Evolutionary conservation across 2,329 filamentous ascomycete genomes (phyloP), one percentile per base, ranked within the genome.

Genomic region (Colletotrichum liaoningense): DNA sequence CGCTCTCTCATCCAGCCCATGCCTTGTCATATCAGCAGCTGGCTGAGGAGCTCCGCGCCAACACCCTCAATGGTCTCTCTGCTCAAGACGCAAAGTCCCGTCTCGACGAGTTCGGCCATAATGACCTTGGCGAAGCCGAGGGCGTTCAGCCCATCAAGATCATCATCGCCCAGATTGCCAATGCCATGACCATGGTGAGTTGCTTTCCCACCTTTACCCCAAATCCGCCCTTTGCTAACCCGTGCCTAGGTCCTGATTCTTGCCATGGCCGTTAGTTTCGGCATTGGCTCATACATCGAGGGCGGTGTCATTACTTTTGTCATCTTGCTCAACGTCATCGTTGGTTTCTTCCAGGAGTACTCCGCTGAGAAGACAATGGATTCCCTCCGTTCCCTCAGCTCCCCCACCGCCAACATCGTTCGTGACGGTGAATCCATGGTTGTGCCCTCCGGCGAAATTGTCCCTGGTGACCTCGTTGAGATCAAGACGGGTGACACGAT

Each of bases 111-210:
- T 88, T 88, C 82, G 91, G 91, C 7, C 78, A 80, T 12, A 93
- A 93, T 77, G 87, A 91, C 71, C 83, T 93, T 4, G 88, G 89
- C 65, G 87, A 90, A 52, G 86, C 81, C 1, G 85, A 86, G 71
- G 87, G 88, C 7, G 89, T 92, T 33, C 87, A 86, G 55, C 85
- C 87, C 28, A 79, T 86, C 58, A 90, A 91, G 78, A 92, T 93
- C 70, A 79, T 93, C 22, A 80, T 92, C 55, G 84, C 88, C 55
- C 91, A 93, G 78, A 83, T 92, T 59, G 90, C 90, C 59, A 93
- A 93, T 79, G 90, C 90, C 12, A 92, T 92, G 91, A 92, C 88
- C 75, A 80, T 93, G 79, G 90, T 64, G 49, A 64, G 28, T 28
- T 14, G 1, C 35, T 33, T 9, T 33, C 22, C 16, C 12, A 14